Evolutionary conservation across 306 rosid species (phyloP), one percentile per base, ranked within the genome.

Genomic region (Pterocarpus santalinus): DNA sequence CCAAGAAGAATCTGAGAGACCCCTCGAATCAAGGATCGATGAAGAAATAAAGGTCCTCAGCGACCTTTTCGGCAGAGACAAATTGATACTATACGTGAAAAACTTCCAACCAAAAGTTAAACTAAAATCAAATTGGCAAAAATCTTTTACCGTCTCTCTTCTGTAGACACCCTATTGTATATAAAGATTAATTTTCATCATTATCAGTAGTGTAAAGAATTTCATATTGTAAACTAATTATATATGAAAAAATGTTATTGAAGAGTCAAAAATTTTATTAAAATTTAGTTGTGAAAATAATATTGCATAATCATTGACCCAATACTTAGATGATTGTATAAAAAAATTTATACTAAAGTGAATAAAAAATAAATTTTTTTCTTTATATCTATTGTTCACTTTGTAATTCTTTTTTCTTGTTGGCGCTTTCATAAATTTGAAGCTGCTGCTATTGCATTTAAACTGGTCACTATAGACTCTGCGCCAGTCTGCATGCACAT

Each of bases 361-460:
- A 0, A 46, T 46, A 1, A 46, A 9, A 11, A 46, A 46, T 46
- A 8, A 46, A 0, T 46, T 9, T 47, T 10, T 47, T 36, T 55
- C 3, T 10, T 7, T 56, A 14, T 36, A 11, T 35, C 10, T 33
- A 36, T 38, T 28, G 80, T 30, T 55, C 13, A 0, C 15, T 63
- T n/a, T 46, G 16, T 22, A 32, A 57, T 4, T 14, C 4, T 65
- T 36, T 51, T 10, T 17, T 55, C 6, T 16, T 5, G 49, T 36
- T 63, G 81, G 73, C 17, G 49, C 68, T 61, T 33, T 41, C 72
- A 78, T 78, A 78, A 78, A 73, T 82, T 86, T 36, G 58, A 78
- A 78, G 51, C 9, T 65, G 68, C 62, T 55, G 75, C 53, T 14
- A 73, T 72, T 64, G 86, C 76, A 72, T 83, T 83, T 71, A 77